Evolutionary conservation across 202 grass and related monocot genomes (phyloP), one percentile per base, ranked within the genome.

Genomic region (Cymbopogon flexuosus): DNA sequence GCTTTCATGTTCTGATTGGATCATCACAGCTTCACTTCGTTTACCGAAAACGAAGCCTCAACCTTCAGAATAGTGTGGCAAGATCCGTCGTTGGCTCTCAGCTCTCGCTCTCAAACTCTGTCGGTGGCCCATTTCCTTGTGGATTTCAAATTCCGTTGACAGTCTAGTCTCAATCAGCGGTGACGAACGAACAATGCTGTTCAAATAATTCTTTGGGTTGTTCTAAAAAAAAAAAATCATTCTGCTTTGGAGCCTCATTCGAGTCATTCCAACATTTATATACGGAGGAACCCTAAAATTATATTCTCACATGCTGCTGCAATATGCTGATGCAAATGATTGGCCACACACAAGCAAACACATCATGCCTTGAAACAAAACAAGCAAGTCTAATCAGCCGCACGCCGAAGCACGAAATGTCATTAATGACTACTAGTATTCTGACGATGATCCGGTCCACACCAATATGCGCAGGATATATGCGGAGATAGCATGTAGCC

Each of bases 391-490:
- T 68, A 60, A 84, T 60, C 37, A 18, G 22, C 34, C 41, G 40
- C 82, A 71, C n/a, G 37, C 11, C 62, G 27, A 68, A 23, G 81
- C 52, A 63, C 63, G 40, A 54, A 37, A 40, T 69, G 41, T 4
- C 15, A 41, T 10, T n/a, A n/a, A n/a, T n/a, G n/a, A 10, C 2
- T 40, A 10, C 5, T 40, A 16, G 23, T 71, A 73, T 14, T 51
- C 8, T 30, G 41, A 36, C 4, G 61, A 65, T 8, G 40, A 72
- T 22, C 67, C 10, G 29, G 12, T 19, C 35, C 27, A 43, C 11
- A 37, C 19, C 63, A 70, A 43, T 39, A 15, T 62, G 80, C 21
- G 61, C 49, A 83, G n/a, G n/a, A 13, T 37, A 73, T 60, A 59
- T n/a, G 19, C 19, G 18, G n/a, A 12, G 57, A 63, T 56, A 21